A percentile compares a stretch with the other conserved stretches of the same genome.
Conservation (phyloP, 2,329 filamentous ascomycete genomes). For the Aschersonia sp. region DNA sequence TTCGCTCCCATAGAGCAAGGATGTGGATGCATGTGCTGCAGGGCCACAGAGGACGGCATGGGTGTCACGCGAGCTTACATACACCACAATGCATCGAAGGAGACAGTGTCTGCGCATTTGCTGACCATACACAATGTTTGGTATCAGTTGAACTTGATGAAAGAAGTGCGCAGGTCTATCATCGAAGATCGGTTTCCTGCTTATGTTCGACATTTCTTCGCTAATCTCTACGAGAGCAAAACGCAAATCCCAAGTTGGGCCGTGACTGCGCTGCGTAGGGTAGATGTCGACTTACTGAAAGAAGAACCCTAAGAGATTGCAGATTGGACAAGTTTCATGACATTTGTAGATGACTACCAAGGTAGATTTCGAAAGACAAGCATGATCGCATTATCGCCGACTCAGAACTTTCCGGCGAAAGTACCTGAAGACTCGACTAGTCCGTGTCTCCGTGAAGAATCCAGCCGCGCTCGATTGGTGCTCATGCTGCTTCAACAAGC, state of each 20-base stretch:
- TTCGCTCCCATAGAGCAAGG: constrained; percentile 73
- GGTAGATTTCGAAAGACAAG: no score
- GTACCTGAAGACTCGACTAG: no score
- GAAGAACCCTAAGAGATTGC: not conserved
- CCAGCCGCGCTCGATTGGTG: no score
- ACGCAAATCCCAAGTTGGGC: constrained; percentile 73
- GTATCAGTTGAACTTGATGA: constrained; percentile 80
- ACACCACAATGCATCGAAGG: constrained; percentile 83
- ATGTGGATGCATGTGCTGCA: constrained; percentile 71
- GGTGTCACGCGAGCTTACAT: constrained; percentile 81
- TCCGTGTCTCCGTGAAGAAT: no score
- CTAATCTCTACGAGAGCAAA: constrained; percentile 45
- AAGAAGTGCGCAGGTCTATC: constrained; percentile 58
- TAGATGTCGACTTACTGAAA: constrained; percentile 53
- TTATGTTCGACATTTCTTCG: constrained; percentile 70
- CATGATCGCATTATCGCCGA: no score
- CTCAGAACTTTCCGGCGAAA: no score
- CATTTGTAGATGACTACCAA: no score
- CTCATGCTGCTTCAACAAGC: no score
- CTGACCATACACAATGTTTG: constrained; percentile 94
- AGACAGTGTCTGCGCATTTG: constrained; percentile 76
- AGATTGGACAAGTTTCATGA: no score
- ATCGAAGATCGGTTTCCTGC: constrained; percentile 67
- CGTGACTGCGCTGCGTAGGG: constrained; percentile 58
- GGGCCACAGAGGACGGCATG: constrained; percentile 52